Base-by-base conservation (phyloP, 192 early-diverging fungal species). In the Backusella parvicylindrica region DNA sequence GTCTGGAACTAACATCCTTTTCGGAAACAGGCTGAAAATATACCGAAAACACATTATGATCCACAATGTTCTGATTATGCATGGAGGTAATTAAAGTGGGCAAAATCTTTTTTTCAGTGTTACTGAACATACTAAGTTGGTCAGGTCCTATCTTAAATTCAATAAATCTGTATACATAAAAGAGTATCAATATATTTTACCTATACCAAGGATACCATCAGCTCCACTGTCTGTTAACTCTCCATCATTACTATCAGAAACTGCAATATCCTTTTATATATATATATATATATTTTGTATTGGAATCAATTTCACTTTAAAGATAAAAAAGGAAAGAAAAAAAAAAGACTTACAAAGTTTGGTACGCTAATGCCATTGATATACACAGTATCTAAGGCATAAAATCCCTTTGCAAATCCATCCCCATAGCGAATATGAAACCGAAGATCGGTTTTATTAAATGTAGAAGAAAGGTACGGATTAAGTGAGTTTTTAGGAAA, bases 241-340 rank as follows among this genome's bases (percentile, higher is more conserved):
- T 33, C 79, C 79, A 74, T 81, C 79, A 49, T 81, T 81, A 31
- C 32, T 60, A 70, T 75, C 71, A 28, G 79, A 81, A 13, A 81
- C 43, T 13, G 71, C 70, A 74, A 81, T 69, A 56, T 81, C 53
- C 77, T 78, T 26, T 23, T 38, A 40, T 23, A 30, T 64, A 16
- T n/a, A 37, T 16, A 64, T 15, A 4, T 18, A 26, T 16, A 18
- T 18, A 33, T 47, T 18, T 28, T 13, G 18, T 2, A n/a, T 1
- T 26, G 23, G n/a, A 28, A n/a, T n/a, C n/a, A n/a, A n/a, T n/a
- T n/a, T n/a, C n/a, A n/a, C n/a, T n/a, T n/a, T n/a, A n/a, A n/a
- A n/a, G n/a, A n/a, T n/a, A n/a, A n/a, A n/a, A n/a, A n/a, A n/a
- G n/a, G n/a, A 65, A 33, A 33, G 30, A 66, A 4, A 4, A 5